phyloP scores from a whole-genome alignment of 495 filamentous ascomycete species.

The Talaromyces stipitatus region DNA sequence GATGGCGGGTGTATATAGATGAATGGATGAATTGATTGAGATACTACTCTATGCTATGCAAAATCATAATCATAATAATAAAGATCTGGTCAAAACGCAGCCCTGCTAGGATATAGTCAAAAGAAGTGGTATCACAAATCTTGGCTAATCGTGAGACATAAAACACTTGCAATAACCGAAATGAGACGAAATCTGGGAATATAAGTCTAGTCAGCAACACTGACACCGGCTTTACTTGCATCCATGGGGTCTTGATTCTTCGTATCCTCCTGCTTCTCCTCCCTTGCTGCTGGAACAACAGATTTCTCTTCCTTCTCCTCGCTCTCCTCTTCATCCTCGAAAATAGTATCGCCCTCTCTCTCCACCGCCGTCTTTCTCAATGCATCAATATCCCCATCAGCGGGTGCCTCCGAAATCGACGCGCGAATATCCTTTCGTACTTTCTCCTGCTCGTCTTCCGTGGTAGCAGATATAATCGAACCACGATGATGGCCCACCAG shows the following conservation, averaged over 20 bases:
- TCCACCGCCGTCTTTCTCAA: conserved; percentile 9
- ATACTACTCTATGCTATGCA: not conserved
- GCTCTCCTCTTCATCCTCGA: conserved; percentile 8
- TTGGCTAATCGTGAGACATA: not conserved
- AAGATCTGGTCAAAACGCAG: too few relatives aligned
- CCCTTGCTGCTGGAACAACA: not conserved
- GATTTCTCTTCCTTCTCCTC: conserved; percentile 1
- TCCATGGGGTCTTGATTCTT: conserved; percentile 19
- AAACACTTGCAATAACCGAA: too few relatives aligned
- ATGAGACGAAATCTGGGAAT: too few relatives aligned
- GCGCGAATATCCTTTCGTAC: conserved; percentile 30
- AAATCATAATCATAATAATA: too few relatives aligned
- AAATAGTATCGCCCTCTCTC: conserved; percentile 9
- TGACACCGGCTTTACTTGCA: conserved; percentile 16
- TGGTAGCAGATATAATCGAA: conserved; percentile 29
- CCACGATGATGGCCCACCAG: conserved; percentile 37
- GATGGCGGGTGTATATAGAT: not conserved
- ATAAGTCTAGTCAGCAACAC: conserved; percentile 15
- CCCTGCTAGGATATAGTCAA: too few relatives aligned
- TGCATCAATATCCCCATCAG: conserved; percentile 22
- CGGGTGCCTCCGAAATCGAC: conserved; percentile 25
- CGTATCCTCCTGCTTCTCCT: conserved; percentile 8
- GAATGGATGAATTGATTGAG: not conserved
- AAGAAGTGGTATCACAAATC: not conserved
- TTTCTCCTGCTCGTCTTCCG: conserved; percentile 29